Base-by-base conservation (phyloP, 306 rosid genomes). In the Malus fusca region DNA sequence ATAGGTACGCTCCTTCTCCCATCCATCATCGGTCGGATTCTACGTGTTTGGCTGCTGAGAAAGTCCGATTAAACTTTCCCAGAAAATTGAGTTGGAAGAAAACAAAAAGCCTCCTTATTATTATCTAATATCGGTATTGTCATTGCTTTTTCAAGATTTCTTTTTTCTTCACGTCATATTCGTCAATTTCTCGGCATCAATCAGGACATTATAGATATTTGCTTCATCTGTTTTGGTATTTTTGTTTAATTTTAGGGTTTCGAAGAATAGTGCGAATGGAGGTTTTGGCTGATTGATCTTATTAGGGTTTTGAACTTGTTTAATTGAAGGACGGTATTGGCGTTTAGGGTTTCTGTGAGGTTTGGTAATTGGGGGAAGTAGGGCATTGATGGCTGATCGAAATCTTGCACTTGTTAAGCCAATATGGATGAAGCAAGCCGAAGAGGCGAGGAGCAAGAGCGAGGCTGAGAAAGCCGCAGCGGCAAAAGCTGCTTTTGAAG, bases 371-470 rank as follows among this genome's bases (percentile, higher is more conserved):
- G 37, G 37, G 40, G 61, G 68, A 52, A 76, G 18, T 77, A 75
- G 73, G 82, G 78, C 71, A 72, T 68, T 74, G 59, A 95, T 95
- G 99, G 99, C 96, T 69, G 98, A 95, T 82, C 97, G 97, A 42
- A 90, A 70, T 80, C 70, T 56, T 61, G 89, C 87, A 31, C 82
- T 88, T 56, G 96, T 66, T 26, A 95, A 92, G 53, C 97, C 99
- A 37, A 81, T 92, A 73, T 95, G 99, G 98, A 86, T 92, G 97
- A 96, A 96, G 87, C 99, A 96, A 75, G 98, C 99, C 4, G 97
- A 92, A 76, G 99, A 96, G 84, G 99, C 98, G 17, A 92, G 86
- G 84, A 65, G 92, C 43, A 96, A 92, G 88, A 90, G 89, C 72
- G 98, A 96, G 88, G 99, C 98, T 1, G 97, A 92, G 90, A 92